Conservation (phyloP, 306 rosid genomes). For the Albizia julibrissin region DNA sequence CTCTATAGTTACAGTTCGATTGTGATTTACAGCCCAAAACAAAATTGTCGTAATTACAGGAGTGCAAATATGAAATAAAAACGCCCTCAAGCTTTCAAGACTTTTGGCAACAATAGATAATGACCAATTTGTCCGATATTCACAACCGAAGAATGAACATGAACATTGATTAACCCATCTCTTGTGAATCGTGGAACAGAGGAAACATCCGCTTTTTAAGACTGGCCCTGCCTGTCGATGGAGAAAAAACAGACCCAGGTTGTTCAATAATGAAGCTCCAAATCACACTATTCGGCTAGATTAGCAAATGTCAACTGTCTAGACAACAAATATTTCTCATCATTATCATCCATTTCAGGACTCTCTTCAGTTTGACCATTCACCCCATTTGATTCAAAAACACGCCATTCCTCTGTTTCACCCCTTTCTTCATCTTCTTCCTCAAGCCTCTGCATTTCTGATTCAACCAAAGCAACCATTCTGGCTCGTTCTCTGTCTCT, state of each 20-base stretch:
- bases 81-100: no score
- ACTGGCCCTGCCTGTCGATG: not conserved
- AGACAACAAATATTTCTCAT: not conserved
- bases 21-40: no score
- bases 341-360: not conserved
- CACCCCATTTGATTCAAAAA: not conserved
- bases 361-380: not conserved
- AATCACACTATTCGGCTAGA: not conserved
- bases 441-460: not conserved
- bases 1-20: no score
- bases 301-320: not conserved
- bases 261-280: not conserved
- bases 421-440: conserved; percentile 5
- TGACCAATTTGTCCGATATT: not conserved
- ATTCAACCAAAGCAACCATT: not conserved
- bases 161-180: not conserved
- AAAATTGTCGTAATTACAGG: not conserved
- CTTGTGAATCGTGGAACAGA: not conserved
- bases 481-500: conserved; percentile 32
- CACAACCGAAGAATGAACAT: not conserved
- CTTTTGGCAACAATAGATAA: not conserved
- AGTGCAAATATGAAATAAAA: not conserved
- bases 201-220: not conserved
- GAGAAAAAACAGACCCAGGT: no score
- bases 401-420: not conserved